Evolutionary conservation across 2,329 filamentous ascomycete genomes (phyloP).

Genomic region (Penicillium sp.): DNA sequence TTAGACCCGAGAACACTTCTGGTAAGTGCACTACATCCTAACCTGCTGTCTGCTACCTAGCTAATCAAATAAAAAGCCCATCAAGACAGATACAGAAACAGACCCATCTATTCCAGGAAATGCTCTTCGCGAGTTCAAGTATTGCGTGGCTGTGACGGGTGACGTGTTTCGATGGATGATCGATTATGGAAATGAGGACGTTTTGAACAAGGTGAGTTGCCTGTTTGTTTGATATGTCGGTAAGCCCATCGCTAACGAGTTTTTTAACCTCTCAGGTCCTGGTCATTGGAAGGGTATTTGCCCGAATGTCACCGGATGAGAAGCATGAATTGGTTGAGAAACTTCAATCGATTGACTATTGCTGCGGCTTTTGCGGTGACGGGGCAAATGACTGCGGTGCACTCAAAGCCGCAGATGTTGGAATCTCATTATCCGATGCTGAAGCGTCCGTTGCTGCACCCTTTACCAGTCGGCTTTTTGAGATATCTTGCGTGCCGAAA

Average conservation of each 20-base stretch:
- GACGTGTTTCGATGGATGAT: conserved; percentile 97
- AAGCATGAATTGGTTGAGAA: conserved; percentile 98
- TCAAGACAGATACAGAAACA: conserved; percentile 61
- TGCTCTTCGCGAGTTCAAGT: conserved; percentile 73
- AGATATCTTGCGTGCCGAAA: conserved; percentile 90
- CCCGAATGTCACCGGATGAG: conserved; percentile 97
- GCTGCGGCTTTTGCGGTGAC: conserved; percentile 92
- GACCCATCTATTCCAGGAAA: conserved; percentile 85
- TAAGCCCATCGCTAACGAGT: background rate
- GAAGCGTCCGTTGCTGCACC: conserved; percentile 98
- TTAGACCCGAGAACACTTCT: conserved; percentile 74
- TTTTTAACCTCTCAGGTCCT: conserved; percentile 60
- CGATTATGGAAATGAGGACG: conserved; percentile 77
- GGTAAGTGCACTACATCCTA: conserved; percentile 34
- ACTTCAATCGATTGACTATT: conserved; percentile 92
- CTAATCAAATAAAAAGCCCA: conserved; percentile 52
- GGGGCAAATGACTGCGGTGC: conserved; percentile 97
- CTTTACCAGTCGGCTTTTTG: conserved; percentile 91
- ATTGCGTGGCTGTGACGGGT: conserved; percentile 81
- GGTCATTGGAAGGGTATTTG: conserved; percentile 85
- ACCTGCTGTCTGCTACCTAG: conserved; percentile 9
- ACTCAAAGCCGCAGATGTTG: conserved; percentile 92
- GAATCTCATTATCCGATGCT: conserved; percentile 92
- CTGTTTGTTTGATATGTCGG: background rate
- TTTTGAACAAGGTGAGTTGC: conserved; percentile 60